Evolutionary conservation across 176 grass and related monocot genomes (phyloP).

Genomic region (Pontederia paniculata): DNA sequence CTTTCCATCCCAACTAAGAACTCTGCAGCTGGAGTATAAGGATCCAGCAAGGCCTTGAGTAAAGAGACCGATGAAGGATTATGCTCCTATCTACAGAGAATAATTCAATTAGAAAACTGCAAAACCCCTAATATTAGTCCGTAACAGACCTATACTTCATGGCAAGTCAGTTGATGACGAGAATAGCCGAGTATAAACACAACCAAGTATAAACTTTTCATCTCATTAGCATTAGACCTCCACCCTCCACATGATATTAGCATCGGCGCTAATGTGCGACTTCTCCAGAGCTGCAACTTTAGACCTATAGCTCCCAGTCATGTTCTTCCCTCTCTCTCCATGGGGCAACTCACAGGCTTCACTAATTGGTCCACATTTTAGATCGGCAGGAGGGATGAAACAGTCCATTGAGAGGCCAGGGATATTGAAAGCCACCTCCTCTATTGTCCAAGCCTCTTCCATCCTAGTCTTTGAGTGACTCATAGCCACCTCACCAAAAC

Average conservation of each 20-base stretch:
- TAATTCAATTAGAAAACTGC: neutral
- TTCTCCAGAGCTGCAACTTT: slow-evolving; percentile 15
- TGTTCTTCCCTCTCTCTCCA: slow-evolving; percentile 10
- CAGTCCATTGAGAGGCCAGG: slow-evolving; percentile 18
- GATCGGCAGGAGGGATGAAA: slow-evolving; percentile 13
- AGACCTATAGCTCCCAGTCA: slow-evolving; percentile 3
- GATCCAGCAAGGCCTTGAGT: neutral
- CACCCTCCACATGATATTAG: slow-evolving; percentile 1
- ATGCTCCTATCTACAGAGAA: neutral
- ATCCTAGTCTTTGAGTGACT: slow-evolving; percentile 19
- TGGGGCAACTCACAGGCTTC: slow-evolving; percentile 16
- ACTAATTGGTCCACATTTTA: slow-evolving; percentile 7
- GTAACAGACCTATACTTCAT: slow-evolving; percentile 7
- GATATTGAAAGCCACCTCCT: slow-evolving; percentile 19
- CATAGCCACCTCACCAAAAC: slow-evolving; percentile 19
- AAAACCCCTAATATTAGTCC: neutral
- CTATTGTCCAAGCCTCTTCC: slow-evolving; percentile 19
- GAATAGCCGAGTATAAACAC: slow-evolving; percentile 4
- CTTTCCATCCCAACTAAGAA: neutral
- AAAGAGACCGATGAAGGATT: neutral
- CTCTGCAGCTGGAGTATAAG: slow-evolving; percentile 6
- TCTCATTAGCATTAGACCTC: slow-evolving; percentile 3
- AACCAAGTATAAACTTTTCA: too few relatives aligned
- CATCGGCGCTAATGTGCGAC: neutral
- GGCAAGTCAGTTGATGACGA: neutral